Percentiles rank a stretch among this genome's conserved stretches.
phyloP scores from a whole-genome alignment of 192 early-diverging fungal genomes.

The Linnemannia zychae region DNA sequence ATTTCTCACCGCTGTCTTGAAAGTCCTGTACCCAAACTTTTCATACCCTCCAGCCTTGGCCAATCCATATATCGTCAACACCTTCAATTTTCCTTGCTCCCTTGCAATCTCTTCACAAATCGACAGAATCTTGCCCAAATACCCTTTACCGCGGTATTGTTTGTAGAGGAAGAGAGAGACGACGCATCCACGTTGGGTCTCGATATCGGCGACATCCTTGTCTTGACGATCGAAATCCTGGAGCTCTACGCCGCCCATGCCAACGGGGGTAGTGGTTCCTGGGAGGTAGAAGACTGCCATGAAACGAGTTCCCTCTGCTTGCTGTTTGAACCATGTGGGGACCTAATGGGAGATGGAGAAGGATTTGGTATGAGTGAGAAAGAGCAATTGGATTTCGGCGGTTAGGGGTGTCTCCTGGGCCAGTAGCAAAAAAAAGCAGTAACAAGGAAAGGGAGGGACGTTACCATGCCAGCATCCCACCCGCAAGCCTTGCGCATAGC shows the following conservation, averaged over 20 bases:
- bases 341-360: conserved; percentile 8
- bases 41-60: conserved; percentile 25
- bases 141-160: conserved; percentile 35
- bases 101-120: conserved; percentile 37
- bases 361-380: neutral
- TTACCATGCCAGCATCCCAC: conserved; percentile 36
- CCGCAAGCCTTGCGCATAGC: conserved; percentile 55
- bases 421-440: too few species aligned
- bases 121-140: conserved; percentile 26
- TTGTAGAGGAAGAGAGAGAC: conserved; percentile 53
- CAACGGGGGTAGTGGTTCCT: conserved; percentile 29
- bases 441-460: neutral
- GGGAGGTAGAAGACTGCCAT: conserved; percentile 49
- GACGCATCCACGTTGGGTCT: conserved; percentile 36
- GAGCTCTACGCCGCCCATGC: conserved; percentile 47
- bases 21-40: conserved; percentile 52
- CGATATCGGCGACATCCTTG: conserved; percentile 44
- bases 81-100: conserved; percentile 14
- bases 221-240: conserved; percentile 34
- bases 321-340: conserved; percentile 46
- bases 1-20: conserved; percentile 36
- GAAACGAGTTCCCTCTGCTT: conserved; percentile 32
- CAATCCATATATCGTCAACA: conserved; percentile 46
- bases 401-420: neutral
- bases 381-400: neutral